These are phyloP conservation scores for Styphnolobium japonicum DNA, from an alignment of 306 rosid genomes.

Conservation along the genomic window DNA sequence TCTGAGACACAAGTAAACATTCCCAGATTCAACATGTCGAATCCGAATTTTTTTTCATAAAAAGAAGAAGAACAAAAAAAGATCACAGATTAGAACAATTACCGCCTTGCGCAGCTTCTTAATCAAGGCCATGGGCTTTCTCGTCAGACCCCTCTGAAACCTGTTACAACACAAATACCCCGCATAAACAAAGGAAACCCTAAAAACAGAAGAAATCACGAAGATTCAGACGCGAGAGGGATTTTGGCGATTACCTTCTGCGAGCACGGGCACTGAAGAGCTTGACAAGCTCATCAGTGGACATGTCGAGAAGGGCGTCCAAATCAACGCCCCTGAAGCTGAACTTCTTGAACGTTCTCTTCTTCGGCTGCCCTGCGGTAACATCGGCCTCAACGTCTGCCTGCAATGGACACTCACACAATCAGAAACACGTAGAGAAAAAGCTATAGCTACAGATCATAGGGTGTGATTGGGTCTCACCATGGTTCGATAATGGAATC, in stretches of 20 bases:
- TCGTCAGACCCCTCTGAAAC: constrained; percentile 88
- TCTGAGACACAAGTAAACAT: not conserved
- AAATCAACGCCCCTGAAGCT: constrained; percentile 86
- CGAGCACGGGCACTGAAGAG: constrained; percentile 86
- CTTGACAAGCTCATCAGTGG: constrained; percentile 84
- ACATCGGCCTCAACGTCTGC: constrained; percentile 76
- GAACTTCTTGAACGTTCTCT: constrained; percentile 92
- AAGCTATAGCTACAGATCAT: no score
- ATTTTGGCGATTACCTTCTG: constrained; percentile 46
- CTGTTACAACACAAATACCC: constrained; percentile 8
- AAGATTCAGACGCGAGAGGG: not conserved
- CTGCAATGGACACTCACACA: constrained; percentile 34
- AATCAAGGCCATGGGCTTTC: constrained; percentile 94
- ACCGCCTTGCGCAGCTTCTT: constrained; percentile 98
- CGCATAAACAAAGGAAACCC: not conserved
- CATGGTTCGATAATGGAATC: not conserved
- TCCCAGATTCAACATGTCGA: not conserved
- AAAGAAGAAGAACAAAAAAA: no score
- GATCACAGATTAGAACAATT: not conserved
- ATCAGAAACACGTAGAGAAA: not conserved
- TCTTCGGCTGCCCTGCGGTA: constrained; percentile 67
- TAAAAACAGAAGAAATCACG: no score
- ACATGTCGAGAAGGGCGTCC: constrained; percentile 90
- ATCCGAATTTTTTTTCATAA: no score
- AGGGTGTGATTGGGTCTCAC: not conserved